phyloP scores from a whole-genome alignment of 345 rosid genomes.

The Rhodamnia argentea region DNA sequence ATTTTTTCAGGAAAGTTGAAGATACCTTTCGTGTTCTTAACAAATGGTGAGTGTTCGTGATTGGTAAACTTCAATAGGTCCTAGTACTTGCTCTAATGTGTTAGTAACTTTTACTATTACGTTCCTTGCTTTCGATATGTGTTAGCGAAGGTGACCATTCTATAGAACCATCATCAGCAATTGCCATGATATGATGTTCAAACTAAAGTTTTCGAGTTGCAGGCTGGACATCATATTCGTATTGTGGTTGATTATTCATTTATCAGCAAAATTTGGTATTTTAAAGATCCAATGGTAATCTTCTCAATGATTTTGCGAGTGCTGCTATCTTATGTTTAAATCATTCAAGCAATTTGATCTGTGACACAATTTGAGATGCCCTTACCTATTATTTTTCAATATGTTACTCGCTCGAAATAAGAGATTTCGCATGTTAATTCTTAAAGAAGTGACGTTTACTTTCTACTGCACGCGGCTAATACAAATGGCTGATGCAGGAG shows the following conservation, averaged over 20 bases:
- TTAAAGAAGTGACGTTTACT: not conserved
- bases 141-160: not conserved
- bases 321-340: not conserved
- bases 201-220: not conserved
- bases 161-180: not conserved
- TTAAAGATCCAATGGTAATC: not conserved
- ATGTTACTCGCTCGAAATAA: not conserved
- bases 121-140: not conserved
- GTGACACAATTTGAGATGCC: not conserved
- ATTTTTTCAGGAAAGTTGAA: slow-evolving; percentile 42
- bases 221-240: not conserved
- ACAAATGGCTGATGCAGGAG: slow-evolving; percentile 30
- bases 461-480: not conserved
- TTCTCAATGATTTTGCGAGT: not conserved
- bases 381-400: not conserved
- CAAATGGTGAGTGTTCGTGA: slow-evolving; percentile 34
- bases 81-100: not conserved
- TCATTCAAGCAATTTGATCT: not conserved
- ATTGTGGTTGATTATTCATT: not conserved
- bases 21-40: slow-evolving; percentile 73
- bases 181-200: not conserved
- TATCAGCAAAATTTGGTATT: not conserved
- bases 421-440: not conserved
- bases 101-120: not conserved
- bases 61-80: not conserved